Evolutionary conservation across 768 basidiomycete genomes (phyloP).

Genomic region (Daedaleopsis nitida): DNA sequence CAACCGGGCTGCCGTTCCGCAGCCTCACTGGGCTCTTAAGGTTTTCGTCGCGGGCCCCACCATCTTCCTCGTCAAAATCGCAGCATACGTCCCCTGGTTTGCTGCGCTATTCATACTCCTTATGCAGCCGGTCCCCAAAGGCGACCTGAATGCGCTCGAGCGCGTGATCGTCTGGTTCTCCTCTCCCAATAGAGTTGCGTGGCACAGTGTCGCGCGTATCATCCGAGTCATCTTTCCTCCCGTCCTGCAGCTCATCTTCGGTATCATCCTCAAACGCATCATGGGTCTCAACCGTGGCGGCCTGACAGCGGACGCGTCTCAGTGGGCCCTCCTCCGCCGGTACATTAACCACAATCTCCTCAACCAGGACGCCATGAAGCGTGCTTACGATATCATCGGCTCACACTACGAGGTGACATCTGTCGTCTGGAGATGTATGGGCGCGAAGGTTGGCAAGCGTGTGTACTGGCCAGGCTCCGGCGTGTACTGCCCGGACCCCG

Average conservation of each 20-base stretch:
- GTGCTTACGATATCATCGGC: slow-evolving; percentile 45
- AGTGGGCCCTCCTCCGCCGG: slow-evolving; percentile 37
- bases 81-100: slow-evolving; percentile 48
- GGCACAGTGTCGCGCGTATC: slow-evolving; percentile 43
- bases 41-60: slow-evolving; percentile 43
- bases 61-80: slow-evolving; percentile 36
- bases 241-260: slow-evolving; percentile 40
- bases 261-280: slow-evolving; percentile 43
- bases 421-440: slow-evolving; percentile 47
- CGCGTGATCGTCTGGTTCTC: slow-evolving; percentile 49
- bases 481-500: slow-evolving; percentile 48
- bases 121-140: slow-evolving; percentile 27
- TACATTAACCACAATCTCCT: slow-evolving; percentile 43
- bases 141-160: slow-evolving; percentile 38
- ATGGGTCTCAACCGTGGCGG: slow-evolving; percentile 43
- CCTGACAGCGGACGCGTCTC: slow-evolving; percentile 29
- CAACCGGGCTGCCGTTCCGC: slow-evolving; percentile 38
- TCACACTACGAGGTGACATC: slow-evolving; percentile 51
- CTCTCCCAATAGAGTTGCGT: slow-evolving; percentile 41
- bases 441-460: slow-evolving; percentile 49
- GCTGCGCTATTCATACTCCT: slow-evolving; percentile 41
- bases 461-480: slow-evolving; percentile 54
- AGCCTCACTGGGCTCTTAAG: slow-evolving; percentile 37
- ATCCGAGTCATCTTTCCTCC: slow-evolving; percentile 42
- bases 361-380: slow-evolving; percentile 39